Percentiles rank a stretch among this genome's conserved stretches.
Evolutionary conservation across 495 filamentous ascomycete genomes (phyloP).

Genomic region (Penicillium maclennaniae): DNA sequence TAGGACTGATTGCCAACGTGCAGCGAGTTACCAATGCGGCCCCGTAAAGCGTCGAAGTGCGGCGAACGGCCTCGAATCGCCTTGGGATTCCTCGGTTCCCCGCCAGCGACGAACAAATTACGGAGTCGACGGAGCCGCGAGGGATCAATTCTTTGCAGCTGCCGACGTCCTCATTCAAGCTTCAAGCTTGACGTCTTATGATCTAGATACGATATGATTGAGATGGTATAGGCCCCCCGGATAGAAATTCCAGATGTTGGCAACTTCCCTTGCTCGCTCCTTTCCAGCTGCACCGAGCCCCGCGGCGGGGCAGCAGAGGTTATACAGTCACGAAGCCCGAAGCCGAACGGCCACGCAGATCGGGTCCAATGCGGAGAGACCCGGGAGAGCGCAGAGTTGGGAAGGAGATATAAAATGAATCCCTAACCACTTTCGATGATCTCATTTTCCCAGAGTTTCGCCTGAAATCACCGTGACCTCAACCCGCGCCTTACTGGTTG

Average conservation of each 20-base stretch:
- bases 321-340: not conserved
- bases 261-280: not conserved
- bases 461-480: slow-evolving; percentile 28
- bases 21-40: not conserved
- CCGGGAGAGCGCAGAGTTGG: not conserved
- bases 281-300: not conserved
- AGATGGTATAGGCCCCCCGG: not conserved
- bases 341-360: not conserved
- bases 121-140: slow-evolving; percentile 25
- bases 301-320: not conserved
- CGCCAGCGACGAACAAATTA: slow-evolving; percentile 39
- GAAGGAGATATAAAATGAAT: not conserved
- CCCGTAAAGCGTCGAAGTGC: slow-evolving; percentile 14
- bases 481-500: slow-evolving; percentile 3
- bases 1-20: no score
- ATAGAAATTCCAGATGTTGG: not conserved
- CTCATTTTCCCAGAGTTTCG: not conserved
- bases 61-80: slow-evolving; percentile 25
- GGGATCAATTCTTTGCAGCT: slow-evolving; percentile 20
- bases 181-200: not conserved
- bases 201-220: not conserved
- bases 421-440: not conserved
- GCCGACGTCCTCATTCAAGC: not conserved
- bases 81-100: slow-evolving; percentile 21
- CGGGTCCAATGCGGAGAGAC: slow-evolving; percentile 8